Evolutionary conservation across 179 eudicot species (phyloP).

Genomic region (Silene noctiflora): DNA sequence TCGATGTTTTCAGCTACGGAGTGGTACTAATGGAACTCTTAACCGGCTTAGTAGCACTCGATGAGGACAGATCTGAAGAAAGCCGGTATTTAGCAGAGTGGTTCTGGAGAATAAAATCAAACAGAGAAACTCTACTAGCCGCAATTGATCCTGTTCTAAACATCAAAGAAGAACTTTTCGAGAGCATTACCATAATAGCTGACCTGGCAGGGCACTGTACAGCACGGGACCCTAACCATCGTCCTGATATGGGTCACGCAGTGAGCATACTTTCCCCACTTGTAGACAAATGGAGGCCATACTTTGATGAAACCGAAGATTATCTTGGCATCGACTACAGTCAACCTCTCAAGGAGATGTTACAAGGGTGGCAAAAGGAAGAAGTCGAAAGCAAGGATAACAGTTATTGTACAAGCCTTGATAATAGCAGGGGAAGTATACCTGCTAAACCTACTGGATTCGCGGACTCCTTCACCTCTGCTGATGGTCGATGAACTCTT

Average conservation of each 20-base stretch:
- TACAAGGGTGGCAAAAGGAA: conserved; percentile 47
- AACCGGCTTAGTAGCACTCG: conserved; percentile 58
- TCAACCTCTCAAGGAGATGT: conserved; percentile 40
- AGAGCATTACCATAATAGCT: conserved; percentile 39
- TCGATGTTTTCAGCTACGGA: conserved; percentile 66
- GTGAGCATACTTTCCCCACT: conserved; percentile 48
- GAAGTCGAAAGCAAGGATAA: conserved; percentile 25
- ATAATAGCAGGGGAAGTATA: conserved; percentile 54
- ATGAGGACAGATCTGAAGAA: conserved; percentile 56
- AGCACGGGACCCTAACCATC: conserved; percentile 54
- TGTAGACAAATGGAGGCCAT: conserved; percentile 55
- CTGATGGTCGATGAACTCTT: conserved; percentile 41
- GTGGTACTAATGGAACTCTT: conserved; percentile 63
- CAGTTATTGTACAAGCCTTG: conserved; percentile 31
- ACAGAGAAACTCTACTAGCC: conserved; percentile 34
- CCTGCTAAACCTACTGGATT: conserved; percentile 64
- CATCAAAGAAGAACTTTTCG: conserved; percentile 29
- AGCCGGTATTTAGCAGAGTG: conserved; percentile 56
- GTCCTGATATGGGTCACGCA: conserved; percentile 67
- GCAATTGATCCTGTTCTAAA: conserved; percentile 47
- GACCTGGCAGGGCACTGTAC: conserved; percentile 68
- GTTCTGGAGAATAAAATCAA: conserved; percentile 53
- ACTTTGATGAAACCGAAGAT: conserved; percentile 36
- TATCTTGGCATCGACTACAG: conserved; percentile 34
- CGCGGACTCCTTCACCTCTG: conserved; percentile 56